Evolutionary conservation across 805 yeast species (phyloP).

Genomic region (Sugiyamaella qingdaonensis): DNA sequence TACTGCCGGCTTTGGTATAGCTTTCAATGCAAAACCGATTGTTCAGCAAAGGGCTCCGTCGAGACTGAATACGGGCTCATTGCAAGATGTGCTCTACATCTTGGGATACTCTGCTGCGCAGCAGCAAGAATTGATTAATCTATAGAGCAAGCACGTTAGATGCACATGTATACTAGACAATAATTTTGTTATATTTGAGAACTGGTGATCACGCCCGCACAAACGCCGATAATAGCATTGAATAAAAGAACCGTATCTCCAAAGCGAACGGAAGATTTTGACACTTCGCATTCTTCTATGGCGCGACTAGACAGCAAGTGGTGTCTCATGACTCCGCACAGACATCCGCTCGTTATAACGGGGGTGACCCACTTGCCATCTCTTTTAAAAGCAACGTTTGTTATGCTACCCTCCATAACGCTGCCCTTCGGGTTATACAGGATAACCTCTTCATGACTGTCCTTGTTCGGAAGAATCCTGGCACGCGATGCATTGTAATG

Average conservation of each 20-base stretch:
- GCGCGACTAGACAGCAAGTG: constrained; percentile 51
- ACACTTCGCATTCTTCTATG: constrained; percentile 51
- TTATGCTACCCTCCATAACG: constrained; percentile 76
- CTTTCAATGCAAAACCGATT: constrained; percentile 95
- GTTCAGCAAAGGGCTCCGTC: constrained; percentile 84
- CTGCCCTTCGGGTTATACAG: constrained; percentile 56
- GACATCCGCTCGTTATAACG: constrained; percentile 65
- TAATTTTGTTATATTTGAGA: background rate
- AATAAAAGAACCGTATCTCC: constrained; percentile 72
- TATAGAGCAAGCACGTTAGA: background rate
- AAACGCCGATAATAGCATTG: constrained; percentile 80
- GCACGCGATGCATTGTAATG: constrained; percentile 61
- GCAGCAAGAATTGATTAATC: constrained; percentile 18
- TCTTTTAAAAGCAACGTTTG: constrained; percentile 66
- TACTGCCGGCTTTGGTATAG: constrained; percentile 87
- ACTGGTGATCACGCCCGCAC: constrained; percentile 8
- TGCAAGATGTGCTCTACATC: constrained; percentile 74
- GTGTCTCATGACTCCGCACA: constrained; percentile 78
- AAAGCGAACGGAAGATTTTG: constrained; percentile 42
- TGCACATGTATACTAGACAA: background rate
- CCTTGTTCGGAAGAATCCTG: constrained; percentile 35
- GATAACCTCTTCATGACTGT: constrained; percentile 56
- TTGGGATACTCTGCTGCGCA: constrained; percentile 48
- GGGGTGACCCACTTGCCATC: constrained; percentile 75
- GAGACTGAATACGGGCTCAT: constrained; percentile 65